Evolutionary conservation across 2,329 filamentous ascomycete genomes (phyloP), one percentile per base, ranked within the genome.

Genomic region (Fusarium coicis): DNA sequence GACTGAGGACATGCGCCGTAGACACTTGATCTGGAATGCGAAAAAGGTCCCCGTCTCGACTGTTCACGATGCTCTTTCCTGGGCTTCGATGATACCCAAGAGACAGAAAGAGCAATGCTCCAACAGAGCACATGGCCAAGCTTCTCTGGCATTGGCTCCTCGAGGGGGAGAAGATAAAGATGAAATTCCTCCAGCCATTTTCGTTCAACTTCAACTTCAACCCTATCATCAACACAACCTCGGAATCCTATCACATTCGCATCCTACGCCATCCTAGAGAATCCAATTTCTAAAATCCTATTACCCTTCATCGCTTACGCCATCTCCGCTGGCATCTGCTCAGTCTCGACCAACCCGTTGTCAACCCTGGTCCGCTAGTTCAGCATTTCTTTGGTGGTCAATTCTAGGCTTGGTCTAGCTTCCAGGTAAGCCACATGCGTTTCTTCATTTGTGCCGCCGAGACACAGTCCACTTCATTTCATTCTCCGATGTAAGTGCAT

Each of bases 381-480:
- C 36, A 73, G 30, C 65, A 73, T 74, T 74, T 68, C 68, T 70
- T 66, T 73, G 60, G 50, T 49, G 50, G 61, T 66, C 57, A 60
- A 60, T 57, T 56, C 68, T 70, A 63, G 67, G 43, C 63, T 68
- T 53, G 68, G 68, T 52, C 73, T 66, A 69, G 63, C 55, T 60
- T 68, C 34, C 49, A 66, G 73, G 73, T 75, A 75, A 74, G 73
- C 71, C 71, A 72, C 63, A 59, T 63, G 61, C 60, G 62, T 69
- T 77, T 46, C 55, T 49, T 53, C 58, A 58, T 54, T 47, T 63
- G 68, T 64, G 68, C 67, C 68, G 60, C 74, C 66, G 19, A 78
- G 66, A 74, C 72, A 69, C 36, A 47, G 42, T 69, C 59, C 46
- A 47, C 40, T 70, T 77, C 76, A 78, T 78, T 78, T 69, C 66